Conservation (phyloP, 352 stramenopile species). For the Blastocystis sp. region DNA sequence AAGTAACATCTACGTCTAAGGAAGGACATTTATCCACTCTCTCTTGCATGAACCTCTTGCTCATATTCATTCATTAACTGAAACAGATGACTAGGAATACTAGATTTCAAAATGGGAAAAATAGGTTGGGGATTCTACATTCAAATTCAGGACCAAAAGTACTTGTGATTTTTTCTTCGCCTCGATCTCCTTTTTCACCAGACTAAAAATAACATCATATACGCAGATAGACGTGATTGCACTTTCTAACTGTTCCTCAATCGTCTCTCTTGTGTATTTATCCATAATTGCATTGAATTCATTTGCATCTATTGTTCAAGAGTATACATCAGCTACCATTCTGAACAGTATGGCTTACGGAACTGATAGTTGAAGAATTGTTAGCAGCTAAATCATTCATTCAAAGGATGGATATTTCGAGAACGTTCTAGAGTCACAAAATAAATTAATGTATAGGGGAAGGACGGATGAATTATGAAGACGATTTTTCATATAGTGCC, state of each 20-base stretch:
- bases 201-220: background rate
- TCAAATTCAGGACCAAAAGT: background rate
- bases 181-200: constrained; percentile 24
- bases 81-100: constrained; percentile 14
- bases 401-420: no score
- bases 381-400: no score
- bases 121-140: background rate
- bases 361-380: no score
- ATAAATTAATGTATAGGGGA: no score
- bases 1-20: no score
- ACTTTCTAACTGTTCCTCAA: background rate
- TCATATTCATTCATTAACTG: constrained; percentile 52
- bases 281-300: constrained; percentile 1
- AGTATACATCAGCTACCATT: no score
- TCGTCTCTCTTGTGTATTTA: background rate
- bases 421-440: no score
- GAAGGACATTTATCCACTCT: no score
- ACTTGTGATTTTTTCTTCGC: background rate
- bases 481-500: no score
- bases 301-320: background rate
- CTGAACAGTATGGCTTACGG: no score
- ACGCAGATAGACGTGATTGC: no score
- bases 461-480: no score
- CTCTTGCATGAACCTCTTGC: background rate
- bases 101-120: constrained; percentile 21